Conservation (phyloP, 2,329 filamentous ascomycete genomes). For the Aureobasidium sp. region DNA sequence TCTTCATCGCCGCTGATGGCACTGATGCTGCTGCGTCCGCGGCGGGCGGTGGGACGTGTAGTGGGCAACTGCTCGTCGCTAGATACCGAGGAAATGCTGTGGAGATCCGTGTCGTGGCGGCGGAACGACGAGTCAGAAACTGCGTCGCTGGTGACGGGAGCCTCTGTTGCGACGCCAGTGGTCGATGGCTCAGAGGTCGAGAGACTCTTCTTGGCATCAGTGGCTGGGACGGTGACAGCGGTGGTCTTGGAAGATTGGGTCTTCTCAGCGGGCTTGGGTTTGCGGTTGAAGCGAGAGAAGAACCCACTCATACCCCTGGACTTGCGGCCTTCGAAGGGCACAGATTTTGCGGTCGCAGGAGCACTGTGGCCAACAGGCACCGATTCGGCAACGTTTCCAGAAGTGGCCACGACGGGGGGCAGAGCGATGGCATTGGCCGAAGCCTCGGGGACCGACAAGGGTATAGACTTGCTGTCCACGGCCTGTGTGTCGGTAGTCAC, state of each 20-base stretch:
- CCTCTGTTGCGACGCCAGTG: conserved; percentile 10
- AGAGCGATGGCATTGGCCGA: neutral
- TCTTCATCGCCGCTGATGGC: conserved; percentile 30
- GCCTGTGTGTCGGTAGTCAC: neutral
- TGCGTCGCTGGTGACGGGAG: conserved; percentile 2
- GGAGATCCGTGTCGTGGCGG: conserved; percentile 12
- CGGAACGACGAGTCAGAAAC: conserved; percentile 10
- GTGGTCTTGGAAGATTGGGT: conserved; percentile 17
- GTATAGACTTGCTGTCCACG: neutral
- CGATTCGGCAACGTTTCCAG: neutral
- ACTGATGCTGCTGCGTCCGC: conserved; percentile 25
- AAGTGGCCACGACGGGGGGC: neutral
- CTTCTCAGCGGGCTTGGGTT: conserved; percentile 25
- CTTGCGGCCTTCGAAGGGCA: conserved; percentile 21
- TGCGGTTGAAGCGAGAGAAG: conserved; percentile 32
- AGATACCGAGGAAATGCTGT: conserved; percentile 9
- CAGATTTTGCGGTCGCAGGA: neutral
- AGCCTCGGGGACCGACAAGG: neutral
- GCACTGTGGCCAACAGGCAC: conserved; percentile 5
- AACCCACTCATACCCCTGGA: conserved; percentile 25
- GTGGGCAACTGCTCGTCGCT: conserved; percentile 21
- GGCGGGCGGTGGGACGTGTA: conserved; percentile 16
- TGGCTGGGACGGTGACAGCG: conserved; percentile 45
- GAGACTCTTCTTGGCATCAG: conserved; percentile 39
- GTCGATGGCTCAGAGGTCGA: conserved; percentile 18